Base-by-base conservation (phyloP, 306 rosid species). In the Rosa multiflora region DNA sequence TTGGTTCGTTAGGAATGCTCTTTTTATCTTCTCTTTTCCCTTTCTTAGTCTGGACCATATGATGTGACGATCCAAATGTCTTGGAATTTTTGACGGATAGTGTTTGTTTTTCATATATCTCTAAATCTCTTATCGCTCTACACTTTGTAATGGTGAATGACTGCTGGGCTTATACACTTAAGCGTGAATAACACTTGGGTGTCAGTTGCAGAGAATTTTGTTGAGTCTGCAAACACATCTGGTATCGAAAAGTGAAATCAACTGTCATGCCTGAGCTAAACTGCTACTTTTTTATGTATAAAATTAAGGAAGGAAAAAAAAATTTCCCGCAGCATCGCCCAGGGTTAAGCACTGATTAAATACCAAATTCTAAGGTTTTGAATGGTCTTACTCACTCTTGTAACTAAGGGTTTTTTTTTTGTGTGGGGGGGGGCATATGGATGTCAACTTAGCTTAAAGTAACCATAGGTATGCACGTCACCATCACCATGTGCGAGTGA, bases 1-100 rank as follows among this genome's bases (percentile, higher is more conserved):
- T 79, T 88, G 87, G 86, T 46, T 82, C 97, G 97, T 74, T 95
- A 82, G 90, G 83, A 72, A 23, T 56, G 10, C 20, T 64, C 2
- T 51, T 62, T n/a, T 49, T 17, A 71, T 77, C 13, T 20, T 67
- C 32, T 53, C 29, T 26, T 13, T 12, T 3, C 10, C 0, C 1
- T 5, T 42, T 11, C 29, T 42, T 76, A 20, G 48, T 81, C 70
- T 48, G 70, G 79, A 71, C 75, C 40, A 56, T 39, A 74, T 56
- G 32, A 64, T 64, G 70, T 7, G 70, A 64, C 21, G 5, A 35
- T 78, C 66, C 12, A 74, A 74, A 59, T 74, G 44, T 48, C 51
- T 26, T 73, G 76, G 70, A 78, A 79, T 59, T 83, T 79, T 79
- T 83, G 83, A 42, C 70, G 52, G 15, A 43, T 42, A 5, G 67